Base-by-base conservation (phyloP, 164 flowering plant genomes). In the Macadamia integrifolia region DNA sequence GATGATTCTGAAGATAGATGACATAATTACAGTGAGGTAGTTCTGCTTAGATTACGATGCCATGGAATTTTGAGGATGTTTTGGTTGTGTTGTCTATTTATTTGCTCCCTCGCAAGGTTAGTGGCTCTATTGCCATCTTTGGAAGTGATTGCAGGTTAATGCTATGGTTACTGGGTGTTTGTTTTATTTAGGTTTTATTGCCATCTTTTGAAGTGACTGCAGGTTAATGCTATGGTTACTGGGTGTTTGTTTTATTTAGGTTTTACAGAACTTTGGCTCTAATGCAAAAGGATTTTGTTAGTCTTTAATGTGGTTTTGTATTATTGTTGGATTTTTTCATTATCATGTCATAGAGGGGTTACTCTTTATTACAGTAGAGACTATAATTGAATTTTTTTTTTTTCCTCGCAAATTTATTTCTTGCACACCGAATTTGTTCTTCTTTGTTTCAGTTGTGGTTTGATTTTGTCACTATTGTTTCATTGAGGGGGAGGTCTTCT, bases 1-100 rank as follows among this genome's bases (percentile, higher is more conserved):
- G 74, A 91, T 93, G 98, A 93, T 93, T 62, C 77, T 93, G 93
- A 93, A 93, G 89, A 93, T 93, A 71, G 98, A 93, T 78, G 98
- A 93, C 78, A 90, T 93, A 63, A 89, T 93, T 64, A 86, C 89
- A 1, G 98, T 93, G 75, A 84, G 97, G 87, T 93, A 91, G 85
- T 53, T 28, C 32, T 71, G 59, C n/a, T 53, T 17, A 35, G 50
- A 9, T 2, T 18, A 56, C 66, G 10, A 23, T 62, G 31, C 29
- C 50, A 12, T 55, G 15, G 58, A 61, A 4, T 43, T 32, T n/a
- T 23, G 53, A 13, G 52, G 40, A 1, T 10, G 43, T 69, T 62
- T 69, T 50, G 60, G 61, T 56, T 13, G 28, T 58, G 18, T 43
- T 66, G 18, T 0, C 15, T 50, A 15, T 18, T 40, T 14, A 31